Percentiles rank a stretch among this genome's conserved stretches.
Evolutionary conservation across 345 rosid species (phyloP).

Genomic region (Carallia pectinifolia): DNA sequence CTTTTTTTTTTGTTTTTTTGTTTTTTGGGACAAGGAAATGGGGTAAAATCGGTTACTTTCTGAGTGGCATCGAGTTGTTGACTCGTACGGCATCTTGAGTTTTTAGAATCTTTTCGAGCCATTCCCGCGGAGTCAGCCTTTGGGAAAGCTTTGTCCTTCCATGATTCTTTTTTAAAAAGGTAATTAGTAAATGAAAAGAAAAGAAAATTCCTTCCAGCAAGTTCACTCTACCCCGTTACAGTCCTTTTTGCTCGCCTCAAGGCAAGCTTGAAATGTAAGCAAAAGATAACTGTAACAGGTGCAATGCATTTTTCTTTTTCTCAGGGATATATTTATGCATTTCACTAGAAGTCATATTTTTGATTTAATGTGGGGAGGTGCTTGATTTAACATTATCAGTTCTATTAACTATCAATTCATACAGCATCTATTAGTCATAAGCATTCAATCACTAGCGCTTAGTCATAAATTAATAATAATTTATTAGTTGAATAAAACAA

Average conservation of each 20-base stretch:
- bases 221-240: conserved; percentile 18
- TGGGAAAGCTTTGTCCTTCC: conserved; percentile 12
- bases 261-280: not conserved
- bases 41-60: not conserved
- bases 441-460: too few relatives aligned
- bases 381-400: too few relatives aligned
- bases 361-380: too few relatives aligned
- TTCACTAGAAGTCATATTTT: too few relatives aligned
- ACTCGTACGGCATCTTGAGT: not conserved
- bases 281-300: not conserved
- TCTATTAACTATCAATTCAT: too few relatives aligned
- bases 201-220: conserved; percentile 23
- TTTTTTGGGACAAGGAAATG: not conserved
- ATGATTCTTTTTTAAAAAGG: not conserved
- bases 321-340: too few relatives aligned
- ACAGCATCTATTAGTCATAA: too few relatives aligned
- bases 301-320: not conserved
- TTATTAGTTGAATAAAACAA: too few relatives aligned
- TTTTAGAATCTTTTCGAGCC: conserved; percentile 34
- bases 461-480: too few relatives aligned
- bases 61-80: not conserved
- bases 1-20: too few relatives aligned
- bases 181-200: conserved; percentile 1
- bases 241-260: not conserved
- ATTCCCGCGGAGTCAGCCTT: conserved; percentile 29